A percentile compares a stretch with the other conserved stretches of the same genome.
Evolutionary conservation across 345 rosid genomes (phyloP).

Genomic region (Anastatica hierochuntica): DNA sequence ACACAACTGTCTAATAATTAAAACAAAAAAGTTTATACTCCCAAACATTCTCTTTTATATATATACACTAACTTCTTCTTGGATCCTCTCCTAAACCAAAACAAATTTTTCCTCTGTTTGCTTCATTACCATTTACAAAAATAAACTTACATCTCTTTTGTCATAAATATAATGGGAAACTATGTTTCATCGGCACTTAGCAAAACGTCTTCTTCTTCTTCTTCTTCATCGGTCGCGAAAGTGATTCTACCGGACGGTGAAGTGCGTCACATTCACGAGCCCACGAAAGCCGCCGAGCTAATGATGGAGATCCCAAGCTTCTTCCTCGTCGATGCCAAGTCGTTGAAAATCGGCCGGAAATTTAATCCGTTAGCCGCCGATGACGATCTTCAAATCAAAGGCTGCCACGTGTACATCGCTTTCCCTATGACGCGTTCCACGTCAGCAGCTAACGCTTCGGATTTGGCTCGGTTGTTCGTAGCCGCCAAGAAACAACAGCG

Average conservation of each 20-base stretch:
- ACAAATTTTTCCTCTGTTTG: too few relatives aligned
- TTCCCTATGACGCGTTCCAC: slow-evolving; percentile 62
- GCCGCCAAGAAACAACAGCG: slow-evolving; percentile 33
- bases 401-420: slow-evolving; percentile 52
- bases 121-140: too few relatives aligned
- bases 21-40: too few relatives aligned
- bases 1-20: too few relatives aligned
- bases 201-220: slow-evolving; percentile 31
- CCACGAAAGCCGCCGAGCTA: slow-evolving; percentile 71
- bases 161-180: slow-evolving; percentile 49
- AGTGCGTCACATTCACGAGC: slow-evolving; percentile 38
- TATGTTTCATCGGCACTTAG: slow-evolving; percentile 49
- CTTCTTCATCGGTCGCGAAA: slow-evolving; percentile 30
- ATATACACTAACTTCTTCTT: too few relatives aligned
- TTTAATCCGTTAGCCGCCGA: slow-evolving; percentile 68
- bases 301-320: slow-evolving; percentile 75
- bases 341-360: slow-evolving; percentile 55
- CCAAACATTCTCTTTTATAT: too few relatives aligned
- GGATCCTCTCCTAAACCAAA: too few relatives aligned
- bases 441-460: slow-evolving; percentile 53
- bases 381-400: slow-evolving; percentile 52
- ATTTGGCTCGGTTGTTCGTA: slow-evolving; percentile 48
- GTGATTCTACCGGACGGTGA: slow-evolving; percentile 68
- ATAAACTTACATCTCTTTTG: neutral
- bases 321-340: slow-evolving; percentile 60